Base-by-base conservation (phyloP, 208 protist genomes). In the Leishmania guyanensis region DNA sequence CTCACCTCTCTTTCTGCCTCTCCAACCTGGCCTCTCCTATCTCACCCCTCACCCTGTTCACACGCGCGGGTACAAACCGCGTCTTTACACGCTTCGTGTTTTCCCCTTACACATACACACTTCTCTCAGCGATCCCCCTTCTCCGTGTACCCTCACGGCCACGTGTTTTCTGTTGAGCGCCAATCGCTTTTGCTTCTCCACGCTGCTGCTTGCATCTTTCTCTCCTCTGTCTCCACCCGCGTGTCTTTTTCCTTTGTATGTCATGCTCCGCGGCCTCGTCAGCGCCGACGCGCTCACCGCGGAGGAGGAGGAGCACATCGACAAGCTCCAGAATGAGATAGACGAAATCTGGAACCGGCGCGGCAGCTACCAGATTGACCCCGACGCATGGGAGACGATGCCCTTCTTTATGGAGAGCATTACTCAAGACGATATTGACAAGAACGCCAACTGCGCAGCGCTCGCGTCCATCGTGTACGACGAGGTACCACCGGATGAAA, bases 351-450 rank as follows among this genome's bases (percentile, higher is more conserved):
- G 94, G 93, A 96, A 85, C 81, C 91, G 92, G 1, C 90, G 91
- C 39, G 94, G 94, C 53, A 86, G 91, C 87, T 97, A 96, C 85
- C 85, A 96, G 79, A 88, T 98, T 54, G 93, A 98, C 79, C 84
- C 91, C 43, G 91, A 95, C 36, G 94, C 94, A 60, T 98, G 94
- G 93, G 88, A 96, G 80, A 43, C 82, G 16, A 96, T 98, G 94
- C 94, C 94, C 16, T 84, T 98, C 72, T 98, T 98, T 62, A 98
- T 98, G 94, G 93, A 98, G 76, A 88, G 85, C 36, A 95, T 98
- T 75, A 91, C 85, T 48, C 88, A 96, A 62, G 91, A 96, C 64
- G 94, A 98, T 62, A 85, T 98, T 33, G 91, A 89, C 64, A 88
- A 90, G 74, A 98, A 98, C 56, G 86, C 78, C 8, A 86, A 90